Conservation (phyloP, 257 asterid species). For the Petunia axillaris region DNA sequence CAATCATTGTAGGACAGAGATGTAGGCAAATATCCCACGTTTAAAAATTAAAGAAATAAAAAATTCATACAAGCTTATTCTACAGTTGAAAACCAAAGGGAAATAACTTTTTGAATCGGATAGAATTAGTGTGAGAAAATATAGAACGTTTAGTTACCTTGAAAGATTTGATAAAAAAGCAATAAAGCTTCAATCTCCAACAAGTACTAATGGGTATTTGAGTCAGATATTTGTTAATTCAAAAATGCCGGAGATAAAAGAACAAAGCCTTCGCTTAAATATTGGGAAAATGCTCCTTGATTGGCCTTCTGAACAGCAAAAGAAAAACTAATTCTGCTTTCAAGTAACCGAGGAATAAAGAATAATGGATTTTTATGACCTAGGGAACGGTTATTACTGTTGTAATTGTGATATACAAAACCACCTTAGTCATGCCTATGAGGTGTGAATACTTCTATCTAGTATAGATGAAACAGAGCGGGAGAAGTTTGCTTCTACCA, state of each 20-base stretch:
- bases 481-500: not conserved
- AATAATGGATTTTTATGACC: not conserved
- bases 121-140: not conserved
- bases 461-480: conserved; percentile 10
- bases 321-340: not conserved
- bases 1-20: not conserved
- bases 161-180: not conserved
- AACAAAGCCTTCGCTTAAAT: not conserved
- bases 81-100: not conserved
- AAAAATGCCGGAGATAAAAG: not conserved
- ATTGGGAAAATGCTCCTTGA: not conserved
- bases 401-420: not conserved
- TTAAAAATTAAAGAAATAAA: not conserved
- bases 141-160: not conserved
- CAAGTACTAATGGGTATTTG: no score
- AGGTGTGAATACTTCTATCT: not conserved
- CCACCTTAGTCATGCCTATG: not conserved
- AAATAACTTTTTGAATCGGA: not conserved
- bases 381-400: not conserved
- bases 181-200: no score
- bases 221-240: not conserved
- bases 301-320: conserved; percentile 14
- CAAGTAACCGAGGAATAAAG: not conserved
- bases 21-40: not conserved
- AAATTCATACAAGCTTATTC: not conserved